A percentile compares a stretch with the other conserved stretches of the same genome.
Evolutionary conservation across 2,329 filamentous ascomycete species (phyloP).

Genomic region (Rhynchosporium graminicola): DNA sequence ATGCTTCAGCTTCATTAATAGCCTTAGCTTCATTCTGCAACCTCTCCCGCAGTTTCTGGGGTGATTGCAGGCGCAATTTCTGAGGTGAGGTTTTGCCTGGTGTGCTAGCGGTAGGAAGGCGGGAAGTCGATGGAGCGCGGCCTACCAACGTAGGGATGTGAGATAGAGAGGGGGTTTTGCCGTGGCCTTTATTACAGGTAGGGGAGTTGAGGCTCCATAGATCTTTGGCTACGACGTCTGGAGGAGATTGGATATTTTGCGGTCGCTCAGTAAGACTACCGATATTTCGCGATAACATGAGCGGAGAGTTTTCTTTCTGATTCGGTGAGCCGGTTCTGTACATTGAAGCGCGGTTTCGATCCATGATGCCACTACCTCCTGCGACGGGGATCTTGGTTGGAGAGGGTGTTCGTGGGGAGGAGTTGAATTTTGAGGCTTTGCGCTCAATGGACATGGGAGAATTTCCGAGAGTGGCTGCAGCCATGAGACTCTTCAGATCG

Average conservation of each 20-base stretch:
- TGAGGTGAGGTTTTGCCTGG: slow-evolving; percentile 36
- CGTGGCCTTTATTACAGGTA: slow-evolving; percentile 28
- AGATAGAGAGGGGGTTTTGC: slow-evolving; percentile 35
- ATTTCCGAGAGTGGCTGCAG: slow-evolving; percentile 54
- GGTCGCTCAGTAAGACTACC: slow-evolving; percentile 38
- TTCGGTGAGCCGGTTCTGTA: slow-evolving; percentile 34
- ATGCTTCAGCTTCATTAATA: slow-evolving; percentile 68
- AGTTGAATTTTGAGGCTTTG: slow-evolving; percentile 33
- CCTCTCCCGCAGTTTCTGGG: slow-evolving; percentile 79
- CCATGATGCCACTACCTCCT: slow-evolving; percentile 33
- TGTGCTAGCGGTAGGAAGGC: slow-evolving; percentile 23
- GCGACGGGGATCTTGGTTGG: slow-evolving; percentile 39
- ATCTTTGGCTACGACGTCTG: slow-evolving; percentile 36
- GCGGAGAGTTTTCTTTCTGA: slow-evolving; percentile 36
- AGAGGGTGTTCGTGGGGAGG: slow-evolving; percentile 39
- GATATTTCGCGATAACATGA: slow-evolving; percentile 28
- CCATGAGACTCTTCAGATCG: slow-evolving; percentile 73
- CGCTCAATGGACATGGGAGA: slow-evolving; percentile 39
- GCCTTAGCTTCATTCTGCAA: slow-evolving; percentile 78
- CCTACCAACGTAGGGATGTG: slow-evolving; percentile 38
- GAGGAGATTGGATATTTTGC: slow-evolving; percentile 37
- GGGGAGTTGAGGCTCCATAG: slow-evolving; percentile 29
- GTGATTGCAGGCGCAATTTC: slow-evolving; percentile 66
- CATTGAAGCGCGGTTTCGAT: slow-evolving; percentile 31
- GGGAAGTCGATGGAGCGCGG: slow-evolving; percentile 28